Evolutionary conservation across 1,284 basidiomycete genomes (phyloP).

Genomic region (Apiotrichum gracile): DNA sequence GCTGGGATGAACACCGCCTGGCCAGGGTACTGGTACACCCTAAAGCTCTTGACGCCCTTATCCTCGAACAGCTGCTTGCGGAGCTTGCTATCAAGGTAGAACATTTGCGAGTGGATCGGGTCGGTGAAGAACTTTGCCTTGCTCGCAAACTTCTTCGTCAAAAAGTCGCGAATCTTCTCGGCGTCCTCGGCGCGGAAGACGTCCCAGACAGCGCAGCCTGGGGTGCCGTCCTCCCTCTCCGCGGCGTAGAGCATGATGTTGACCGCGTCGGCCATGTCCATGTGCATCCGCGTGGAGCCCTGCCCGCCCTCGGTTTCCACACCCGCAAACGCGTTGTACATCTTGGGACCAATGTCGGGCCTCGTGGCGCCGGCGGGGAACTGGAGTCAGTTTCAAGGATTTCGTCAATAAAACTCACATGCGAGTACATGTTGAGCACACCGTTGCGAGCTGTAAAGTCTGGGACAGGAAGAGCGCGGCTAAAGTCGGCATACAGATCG

Average conservation of each 20-base stretch:
- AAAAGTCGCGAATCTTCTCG: constrained; percentile 66
- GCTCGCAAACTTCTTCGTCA: constrained; percentile 50
- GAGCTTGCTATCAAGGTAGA: constrained; percentile 70
- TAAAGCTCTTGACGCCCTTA: constrained; percentile 67
- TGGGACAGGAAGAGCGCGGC: constrained; percentile 72
- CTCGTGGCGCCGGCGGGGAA: constrained; percentile 76
- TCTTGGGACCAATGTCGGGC: constrained; percentile 76
- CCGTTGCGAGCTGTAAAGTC: constrained; percentile 84
- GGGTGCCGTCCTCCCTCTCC: constrained; percentile 56
- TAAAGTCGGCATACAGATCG: constrained; percentile 82
- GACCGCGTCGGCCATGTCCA: constrained; percentile 93
- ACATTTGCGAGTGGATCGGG: constrained; percentile 84
- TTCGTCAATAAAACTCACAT: constrained; percentile 26
- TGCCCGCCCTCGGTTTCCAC: constrained; percentile 21
- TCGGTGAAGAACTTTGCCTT: constrained; percentile 49
- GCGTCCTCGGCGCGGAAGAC: constrained; percentile 78
- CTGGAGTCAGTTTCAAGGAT: constrained; percentile 52
- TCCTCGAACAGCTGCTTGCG: constrained; percentile 63
- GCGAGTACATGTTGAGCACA: constrained; percentile 68
- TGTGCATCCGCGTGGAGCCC: constrained; percentile 69
- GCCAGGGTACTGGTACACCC: constrained; percentile 84
- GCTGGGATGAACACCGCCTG: constrained; percentile 94
- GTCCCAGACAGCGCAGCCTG: constrained; percentile 87
- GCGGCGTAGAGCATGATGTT: constrained; percentile 83
- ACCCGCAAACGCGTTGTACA: constrained; percentile 50